Evolutionary conservation across 2,329 filamentous ascomycete genomes (phyloP).

Genomic region (Neospermospora avenae): DNA sequence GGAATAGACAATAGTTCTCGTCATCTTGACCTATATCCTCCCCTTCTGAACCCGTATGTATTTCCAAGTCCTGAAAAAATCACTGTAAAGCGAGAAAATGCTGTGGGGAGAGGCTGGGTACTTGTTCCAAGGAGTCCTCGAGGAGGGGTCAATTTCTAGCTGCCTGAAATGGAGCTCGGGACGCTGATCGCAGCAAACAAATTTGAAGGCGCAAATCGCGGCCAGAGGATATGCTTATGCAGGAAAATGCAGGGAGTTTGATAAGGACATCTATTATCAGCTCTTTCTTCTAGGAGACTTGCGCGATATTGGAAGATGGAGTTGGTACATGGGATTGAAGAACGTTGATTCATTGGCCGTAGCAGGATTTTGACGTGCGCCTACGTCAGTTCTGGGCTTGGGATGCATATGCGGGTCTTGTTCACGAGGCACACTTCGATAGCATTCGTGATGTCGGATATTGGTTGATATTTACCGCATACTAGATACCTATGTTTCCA

Average conservation of each 20-base stretch:
- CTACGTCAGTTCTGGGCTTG: constrained; percentile 6
- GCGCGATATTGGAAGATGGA: not conserved
- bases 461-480: constrained; percentile 8
- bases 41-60: constrained; percentile 3
- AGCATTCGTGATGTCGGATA: constrained; percentile 7
- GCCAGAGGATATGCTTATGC: not conserved
- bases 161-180: constrained; percentile 6
- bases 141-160: constrained; percentile 6
- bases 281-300: not conserved
- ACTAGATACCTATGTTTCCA: constrained; percentile 4
- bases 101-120: constrained; percentile 1
- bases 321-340: not conserved
- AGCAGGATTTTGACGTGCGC: not conserved
- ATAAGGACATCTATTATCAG: not conserved
- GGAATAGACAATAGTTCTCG: constrained; percentile 42
- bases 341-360: constrained; percentile 5
- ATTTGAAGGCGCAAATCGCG: constrained; percentile 11
- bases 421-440: constrained; percentile 21
- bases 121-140: not conserved
- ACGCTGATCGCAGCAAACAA: not conserved
- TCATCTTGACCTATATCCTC: constrained; percentile 36
- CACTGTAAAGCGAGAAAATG: not conserved
- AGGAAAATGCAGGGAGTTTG: not conserved
- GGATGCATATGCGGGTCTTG: constrained; percentile 14
- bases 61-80: constrained; percentile 10